phyloP scores from a whole-genome alignment of 176 grass and related monocot genomes.

The Avena sativa region DNA sequence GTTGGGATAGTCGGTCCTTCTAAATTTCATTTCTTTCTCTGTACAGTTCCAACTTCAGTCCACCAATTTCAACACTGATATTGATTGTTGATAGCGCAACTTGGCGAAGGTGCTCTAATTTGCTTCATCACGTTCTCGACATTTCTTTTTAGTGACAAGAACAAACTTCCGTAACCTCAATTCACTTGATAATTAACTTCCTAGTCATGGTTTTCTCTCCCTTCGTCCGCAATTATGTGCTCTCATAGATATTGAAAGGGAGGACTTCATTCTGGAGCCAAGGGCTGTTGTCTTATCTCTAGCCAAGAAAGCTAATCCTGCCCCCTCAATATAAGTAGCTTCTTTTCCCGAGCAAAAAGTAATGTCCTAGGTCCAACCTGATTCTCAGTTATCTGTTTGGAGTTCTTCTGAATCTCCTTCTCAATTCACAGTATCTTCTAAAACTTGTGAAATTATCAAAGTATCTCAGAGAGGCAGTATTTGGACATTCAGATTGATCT shows the following conservation, averaged over 20 bases:
- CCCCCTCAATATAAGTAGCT: neutral
- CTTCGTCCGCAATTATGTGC: neutral
- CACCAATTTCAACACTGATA: no score
- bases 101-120: no score
- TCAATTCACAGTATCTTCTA: neutral
- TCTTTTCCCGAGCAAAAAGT: neutral
- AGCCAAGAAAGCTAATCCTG: neutral
- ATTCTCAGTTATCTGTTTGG: neutral
- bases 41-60: neutral
- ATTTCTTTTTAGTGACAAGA: neutral
- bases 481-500: conserved; percentile 29
- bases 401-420: neutral
- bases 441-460: neutral
- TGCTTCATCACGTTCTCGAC: no score
- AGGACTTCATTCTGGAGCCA: neutral
- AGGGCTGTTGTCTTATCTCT: neutral
- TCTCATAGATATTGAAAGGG: conserved; percentile 12
- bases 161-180: neutral
- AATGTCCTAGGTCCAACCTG: neutral
- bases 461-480: neutral
- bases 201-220: neutral
- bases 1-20: conserved; percentile 22
- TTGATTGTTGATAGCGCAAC: no score
- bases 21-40: neutral
- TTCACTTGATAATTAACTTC: neutral